Base-by-base conservation (phyloP, 176 grass and related monocot genomes). In the Pontederia paniculata region DNA sequence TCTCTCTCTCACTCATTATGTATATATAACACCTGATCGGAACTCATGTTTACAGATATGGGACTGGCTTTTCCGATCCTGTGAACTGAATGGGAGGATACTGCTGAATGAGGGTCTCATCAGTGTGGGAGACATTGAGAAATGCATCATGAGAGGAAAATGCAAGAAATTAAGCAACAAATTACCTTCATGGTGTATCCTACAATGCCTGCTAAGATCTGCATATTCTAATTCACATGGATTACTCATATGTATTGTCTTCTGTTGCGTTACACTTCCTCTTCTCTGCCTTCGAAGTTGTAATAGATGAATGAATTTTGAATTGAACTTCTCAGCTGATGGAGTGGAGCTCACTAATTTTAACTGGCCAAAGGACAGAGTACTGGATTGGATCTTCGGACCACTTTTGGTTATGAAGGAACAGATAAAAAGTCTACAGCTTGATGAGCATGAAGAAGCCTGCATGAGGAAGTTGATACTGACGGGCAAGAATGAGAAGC, bases 21-120 rank as follows among this genome's bases (percentile, higher is more conserved):
- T 61, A 73, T 0, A 0, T 12, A 22, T 12, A 13, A 42, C 25
- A 31, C 25, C 25, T 50, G 22, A 69, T 56, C 47, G 25, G 8
- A 61, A 41, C 28, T 17, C 5, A 57, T 31, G n/a, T 20, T 21
- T 23, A 47, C 56, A 96, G 90, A 83, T 89, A 65, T 96, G 90
- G 90, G 90, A 96, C 76, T 96, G 90, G 90, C 77, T 96, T 62
- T 96, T 96, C 63, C 78, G 85, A 47, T 89, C 90, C 22, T 89
- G 85, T 53, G 90, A 96, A 74, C 57, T 89, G 54, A 96, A 89
- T 53, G 90, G 85, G 58, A 89, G 75, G 52, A 77, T 86, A 65
- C 63, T 96, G 62, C 74, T 96, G 22, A 69, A 57, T 20, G 85
- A 89, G 55, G 82, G 82, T 50, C 45, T 96, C 55, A 87, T 89